Base-by-base conservation (phyloP, 495 filamentous ascomycete genomes). In the Viridothelium virens region DNA sequence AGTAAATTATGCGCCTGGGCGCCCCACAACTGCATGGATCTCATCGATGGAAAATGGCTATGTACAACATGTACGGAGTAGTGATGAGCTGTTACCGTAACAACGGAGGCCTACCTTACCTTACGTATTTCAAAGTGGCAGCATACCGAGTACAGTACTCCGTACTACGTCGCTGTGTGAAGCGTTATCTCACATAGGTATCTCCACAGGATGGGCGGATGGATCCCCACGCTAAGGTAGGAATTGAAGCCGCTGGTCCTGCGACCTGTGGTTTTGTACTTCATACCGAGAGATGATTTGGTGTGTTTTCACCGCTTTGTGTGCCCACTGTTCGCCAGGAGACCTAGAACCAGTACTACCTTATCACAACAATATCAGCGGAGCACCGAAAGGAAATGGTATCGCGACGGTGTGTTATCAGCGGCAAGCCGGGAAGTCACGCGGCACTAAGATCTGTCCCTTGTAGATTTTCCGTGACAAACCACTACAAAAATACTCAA, bases 401-500 rank as follows among this genome's bases (percentile, higher is more conserved):
- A 44, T 14, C 41, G 14, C 6, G 41, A 44, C 41, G 7, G 7
- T 44, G 41, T 44, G 48, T 53, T 53, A 53, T 53, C 48, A 36
- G 31, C 53, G 53, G 53, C 36, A 59, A 36, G 53, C 18, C 53
- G 53, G 53, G 3, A 59, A 59, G 53, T 59, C 53, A 59, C 53
- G 53, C 10, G 53, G 25, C 53, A 59, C 53, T 59, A 59, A 59
- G 36, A 14, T 59, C 10, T 3, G 5, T 34, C 14, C 41, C 41
- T 7, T 59, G 33, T 36, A 18, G 31, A 10, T 59, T 33, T 59
- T 18, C 18, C 48, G 48, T 53, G 5, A 36, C 53, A n/a, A 34
- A 18, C 53, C 53, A 59, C 53, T n/a, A 59, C 53, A 59, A 18
- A 59, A 59, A 59, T 53, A 53, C 18, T 25, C 48, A 53, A 53